Conservation (phyloP, 805 yeast genomes). For the Cyberlindnera maritima region DNA sequence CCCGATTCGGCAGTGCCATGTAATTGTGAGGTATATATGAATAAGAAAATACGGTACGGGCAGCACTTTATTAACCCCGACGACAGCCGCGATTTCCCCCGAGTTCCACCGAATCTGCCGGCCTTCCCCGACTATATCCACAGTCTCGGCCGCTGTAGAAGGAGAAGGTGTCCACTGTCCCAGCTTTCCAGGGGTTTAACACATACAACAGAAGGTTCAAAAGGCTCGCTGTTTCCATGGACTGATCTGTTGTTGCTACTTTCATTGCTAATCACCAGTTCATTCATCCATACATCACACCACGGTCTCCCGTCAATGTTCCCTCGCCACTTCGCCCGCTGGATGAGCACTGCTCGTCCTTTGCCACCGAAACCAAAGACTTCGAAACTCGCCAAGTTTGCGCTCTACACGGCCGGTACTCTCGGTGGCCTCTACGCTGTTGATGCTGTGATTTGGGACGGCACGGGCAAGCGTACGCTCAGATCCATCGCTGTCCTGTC, state of each 20-base stretch:
- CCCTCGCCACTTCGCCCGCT: not conserved
- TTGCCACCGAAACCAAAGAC: not conserved
- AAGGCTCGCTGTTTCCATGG: too few relatives aligned
- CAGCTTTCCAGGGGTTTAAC: too few relatives aligned
- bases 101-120: too few relatives aligned
- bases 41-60: too few relatives aligned
- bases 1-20: not conserved
- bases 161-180: too few relatives aligned
- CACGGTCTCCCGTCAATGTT: not conserved
- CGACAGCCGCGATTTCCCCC: not conserved
- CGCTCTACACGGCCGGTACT: constrained; percentile 6
- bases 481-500: constrained; percentile 47
- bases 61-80: too few relatives aligned
- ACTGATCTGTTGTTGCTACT: too few relatives aligned
- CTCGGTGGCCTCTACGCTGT: constrained; percentile 22
- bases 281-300: not conserved
- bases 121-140: too few relatives aligned
- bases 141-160: too few relatives aligned
- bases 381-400: not conserved
- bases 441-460: constrained; percentile 44
- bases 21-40: not conserved
- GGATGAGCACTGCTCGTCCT: not conserved
- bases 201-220: not conserved
- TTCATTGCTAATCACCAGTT: too few relatives aligned
- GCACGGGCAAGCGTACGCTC: constrained; percentile 49